Evolutionary conservation across 495 filamentous ascomycete genomes (phyloP), one percentile per base, ranked within the genome.

Genomic region (Lepidopterella palustris): DNA sequence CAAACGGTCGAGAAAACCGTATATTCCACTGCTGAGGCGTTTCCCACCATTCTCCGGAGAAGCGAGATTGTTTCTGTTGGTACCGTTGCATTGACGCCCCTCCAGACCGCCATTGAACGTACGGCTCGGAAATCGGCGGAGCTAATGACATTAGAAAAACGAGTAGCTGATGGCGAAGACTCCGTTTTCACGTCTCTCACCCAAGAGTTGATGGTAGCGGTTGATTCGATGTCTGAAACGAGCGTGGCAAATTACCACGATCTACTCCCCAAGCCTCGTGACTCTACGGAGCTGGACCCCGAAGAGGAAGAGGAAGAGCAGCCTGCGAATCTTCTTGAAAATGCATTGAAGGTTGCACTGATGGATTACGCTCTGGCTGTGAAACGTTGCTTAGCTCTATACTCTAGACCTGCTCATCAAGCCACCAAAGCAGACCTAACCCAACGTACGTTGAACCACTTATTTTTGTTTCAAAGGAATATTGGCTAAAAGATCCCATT

Each of bases 71-170:
- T 95, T 10, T 71, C 79, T 3, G 77, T 81, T n/a, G 75, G 82
- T n/a, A 82, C 84, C 26, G 70, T 88, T 21, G 78, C 79, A 2
- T 71, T 96, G 13, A 80, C 82, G 23, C 87, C 92, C 8, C 75
- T 92, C 59, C 87, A 97, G 67, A 92, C 90, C 5, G 93, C 88
- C 4, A 80, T 97, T 47, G 92, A 97, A 70, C 82, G 92, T n/a
- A 89, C 95, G 32, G 84, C 87, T 67, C 82, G 90, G 53, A 97
- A 97, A 78, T 93, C 92, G 10, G 81, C 86, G 50, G 95, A 98
- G 70, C 79, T 98, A 74, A 75, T 81, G 9, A 64, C 79, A 10
- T 72, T 96, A 8, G 90, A 95, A 68, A 86, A 84, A 67, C 82
- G 83, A 39, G 79, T 91, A n/a, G 73, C 78, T 5, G 86, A 90